These are phyloP conservation scores for Penicillium sp. DNA, from an alignment of 2,329 filamentous ascomycete genomes.

Conservation along the genomic window DNA sequence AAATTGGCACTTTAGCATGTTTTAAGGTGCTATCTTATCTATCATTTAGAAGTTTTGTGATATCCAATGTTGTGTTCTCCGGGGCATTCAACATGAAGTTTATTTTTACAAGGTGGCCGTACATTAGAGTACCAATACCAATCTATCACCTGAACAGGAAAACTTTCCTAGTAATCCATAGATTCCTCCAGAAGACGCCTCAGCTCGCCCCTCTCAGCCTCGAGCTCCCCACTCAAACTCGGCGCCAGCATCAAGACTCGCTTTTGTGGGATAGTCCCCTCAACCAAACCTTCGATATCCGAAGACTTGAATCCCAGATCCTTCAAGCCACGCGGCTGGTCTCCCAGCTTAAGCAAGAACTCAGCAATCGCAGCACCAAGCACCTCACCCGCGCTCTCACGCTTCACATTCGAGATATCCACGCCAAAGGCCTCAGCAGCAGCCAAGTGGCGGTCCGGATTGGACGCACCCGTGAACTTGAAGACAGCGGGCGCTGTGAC, in stretches of 20 bases:
- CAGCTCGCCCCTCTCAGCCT: conserved; percentile 71
- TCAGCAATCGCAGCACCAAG: conserved; percentile 76
- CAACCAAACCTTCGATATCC: conserved; percentile 80
- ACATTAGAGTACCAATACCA: background rate
- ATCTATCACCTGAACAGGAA: background rate
- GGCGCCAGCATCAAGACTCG: conserved; percentile 91
- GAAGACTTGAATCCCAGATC: conserved; percentile 73
- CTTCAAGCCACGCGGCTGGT: conserved; percentile 85
- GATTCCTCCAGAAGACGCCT: conserved; percentile 66
- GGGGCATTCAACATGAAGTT: background rate
- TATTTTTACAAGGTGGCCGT: background rate
- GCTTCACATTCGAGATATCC: conserved; percentile 82
- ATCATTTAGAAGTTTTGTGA: background rate
- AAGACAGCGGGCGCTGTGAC: conserved; percentile 93
- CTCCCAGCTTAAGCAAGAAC: conserved; percentile 80
- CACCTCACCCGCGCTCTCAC: conserved; percentile 84
- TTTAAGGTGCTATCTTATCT: background rate
- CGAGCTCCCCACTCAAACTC: conserved; percentile 68
- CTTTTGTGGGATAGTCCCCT: conserved; percentile 90
- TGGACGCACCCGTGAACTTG: conserved; percentile 85
- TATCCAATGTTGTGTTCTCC: background rate
- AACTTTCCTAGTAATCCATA: conserved; percentile 49
- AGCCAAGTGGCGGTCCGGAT: conserved; percentile 85
- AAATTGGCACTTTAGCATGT: background rate
- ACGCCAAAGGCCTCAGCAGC: conserved; percentile 90